Evolutionary conservation across 768 basidiomycete species (phyloP).

Genomic region (Kwoniella botswanensis): DNA sequence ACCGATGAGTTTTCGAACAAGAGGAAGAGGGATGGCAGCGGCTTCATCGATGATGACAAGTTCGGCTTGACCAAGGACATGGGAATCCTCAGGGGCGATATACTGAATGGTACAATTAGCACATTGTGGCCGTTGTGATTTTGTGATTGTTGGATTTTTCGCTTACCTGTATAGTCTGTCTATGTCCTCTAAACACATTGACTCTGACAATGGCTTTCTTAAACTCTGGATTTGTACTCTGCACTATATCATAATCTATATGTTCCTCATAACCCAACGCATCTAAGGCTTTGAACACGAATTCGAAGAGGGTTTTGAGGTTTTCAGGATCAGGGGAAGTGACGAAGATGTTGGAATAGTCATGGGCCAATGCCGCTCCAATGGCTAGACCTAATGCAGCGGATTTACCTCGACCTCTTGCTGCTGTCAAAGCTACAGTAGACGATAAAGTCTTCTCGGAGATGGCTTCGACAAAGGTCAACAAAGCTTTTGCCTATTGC

Average conservation of each 20-base stretch:
- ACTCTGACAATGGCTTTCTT: constrained; percentile 95
- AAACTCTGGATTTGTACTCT: constrained; percentile 92
- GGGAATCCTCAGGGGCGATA: constrained; percentile 96
- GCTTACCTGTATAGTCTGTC: constrained; percentile 91
- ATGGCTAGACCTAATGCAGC: constrained; percentile 95
- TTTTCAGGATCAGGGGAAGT: constrained; percentile 98
- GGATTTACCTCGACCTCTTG: constrained; percentile 93
- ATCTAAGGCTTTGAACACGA: constrained; percentile 96
- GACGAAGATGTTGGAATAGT: constrained; percentile 97
- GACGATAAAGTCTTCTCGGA: constrained; percentile 86
- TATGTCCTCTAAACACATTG: constrained; percentile 87
- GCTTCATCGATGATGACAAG: constrained; percentile 98
- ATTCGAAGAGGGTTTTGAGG: constrained; percentile 95
- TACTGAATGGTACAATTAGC: constrained; percentile 66
- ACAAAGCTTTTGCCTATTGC: constrained; percentile 72
- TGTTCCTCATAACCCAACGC: constrained; percentile 95
- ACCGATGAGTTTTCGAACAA: constrained; percentile 92
- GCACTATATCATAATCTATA: constrained; percentile 95
- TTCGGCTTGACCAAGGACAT: constrained; percentile 96
- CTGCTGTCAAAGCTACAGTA: constrained; percentile 92
- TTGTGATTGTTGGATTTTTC: no score
- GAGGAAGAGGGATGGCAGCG: constrained; percentile 93
- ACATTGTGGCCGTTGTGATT: not conserved
- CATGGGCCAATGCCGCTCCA: constrained; percentile 87
- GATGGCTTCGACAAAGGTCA: constrained; percentile 92